Evolutionary conservation across 345 rosid species (phyloP).

Genomic region (Camelina sativa): DNA sequence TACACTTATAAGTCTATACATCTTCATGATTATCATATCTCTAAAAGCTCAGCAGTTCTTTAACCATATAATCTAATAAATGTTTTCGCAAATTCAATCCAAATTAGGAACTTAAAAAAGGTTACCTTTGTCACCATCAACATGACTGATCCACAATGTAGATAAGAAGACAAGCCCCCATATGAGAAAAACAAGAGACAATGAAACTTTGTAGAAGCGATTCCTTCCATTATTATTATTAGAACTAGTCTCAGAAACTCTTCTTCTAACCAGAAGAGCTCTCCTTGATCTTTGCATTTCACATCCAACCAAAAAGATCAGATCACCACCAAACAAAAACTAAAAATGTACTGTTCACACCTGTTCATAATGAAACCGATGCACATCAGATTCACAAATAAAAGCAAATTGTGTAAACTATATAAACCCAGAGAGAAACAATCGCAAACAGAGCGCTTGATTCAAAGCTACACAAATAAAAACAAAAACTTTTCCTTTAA

Average conservation of each 20-base stretch:
- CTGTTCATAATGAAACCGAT: neutral
- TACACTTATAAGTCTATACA: neutral
- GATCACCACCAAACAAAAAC: conserved; percentile 17
- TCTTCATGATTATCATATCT: too few species aligned
- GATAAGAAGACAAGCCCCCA: conserved; percentile 82
- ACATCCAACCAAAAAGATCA: conserved; percentile 57
- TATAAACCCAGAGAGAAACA: neutral
- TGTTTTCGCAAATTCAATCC: neutral
- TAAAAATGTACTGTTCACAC: neutral
- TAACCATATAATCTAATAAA: neutral
- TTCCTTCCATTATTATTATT: conserved; percentile 46
- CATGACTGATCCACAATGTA: conserved; percentile 67
- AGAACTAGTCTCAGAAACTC: conserved; percentile 59
- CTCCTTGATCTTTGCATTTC: conserved; percentile 92
- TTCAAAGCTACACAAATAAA: neutral
- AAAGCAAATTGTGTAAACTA: neutral
- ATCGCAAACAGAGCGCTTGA: neutral
- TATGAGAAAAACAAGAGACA: conserved; percentile 68
- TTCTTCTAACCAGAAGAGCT: conserved; percentile 84
- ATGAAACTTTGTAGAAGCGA: conserved; percentile 63
- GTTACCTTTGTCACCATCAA: conserved; percentile 68
- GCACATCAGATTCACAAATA: conserved; percentile 27
- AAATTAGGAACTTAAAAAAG: neutral
- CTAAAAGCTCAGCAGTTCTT: too few species aligned
- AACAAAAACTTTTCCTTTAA: neutral